Conservation (phyloP, 148 eudicot genomes). For the Camellia granthamiana region DNA sequence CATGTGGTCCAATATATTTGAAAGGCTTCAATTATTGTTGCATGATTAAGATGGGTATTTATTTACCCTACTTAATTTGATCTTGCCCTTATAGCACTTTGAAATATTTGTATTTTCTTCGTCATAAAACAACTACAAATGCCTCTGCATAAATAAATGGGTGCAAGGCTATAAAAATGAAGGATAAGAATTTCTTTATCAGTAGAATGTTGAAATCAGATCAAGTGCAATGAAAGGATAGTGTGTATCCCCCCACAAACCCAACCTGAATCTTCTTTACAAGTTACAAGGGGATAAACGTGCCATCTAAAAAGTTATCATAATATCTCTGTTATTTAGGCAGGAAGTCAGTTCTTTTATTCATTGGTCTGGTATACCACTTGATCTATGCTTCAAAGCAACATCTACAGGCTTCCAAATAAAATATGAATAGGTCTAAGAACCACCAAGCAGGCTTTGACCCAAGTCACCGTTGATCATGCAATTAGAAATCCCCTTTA, state of each 20-base stretch:
- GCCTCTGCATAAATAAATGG: not conserved
- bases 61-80: not conserved
- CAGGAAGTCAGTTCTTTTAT: not conserved
- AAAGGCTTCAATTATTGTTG: not conserved
- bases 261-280: not conserved
- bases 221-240: not conserved
- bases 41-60: not conserved
- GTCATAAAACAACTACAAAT: not conserved
- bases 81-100: not conserved
- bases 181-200: not conserved
- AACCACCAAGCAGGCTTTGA: not conserved
- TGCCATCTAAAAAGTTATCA: not conserved
- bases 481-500: not conserved
- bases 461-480: not conserved
- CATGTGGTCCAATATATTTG: not conserved
- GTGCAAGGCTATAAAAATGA: not conserved
- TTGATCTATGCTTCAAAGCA: not conserved
- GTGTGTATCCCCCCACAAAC: not conserved
- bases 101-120: not conserved
- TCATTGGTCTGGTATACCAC: not conserved
- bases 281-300: not conserved
- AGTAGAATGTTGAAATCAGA: not conserved
- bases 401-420: not conserved
- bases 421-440: not conserved
- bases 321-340: not conserved